Evolutionary conservation across 306 rosid genomes (phyloP).

Genomic region (Acacia crassicarpa): DNA sequence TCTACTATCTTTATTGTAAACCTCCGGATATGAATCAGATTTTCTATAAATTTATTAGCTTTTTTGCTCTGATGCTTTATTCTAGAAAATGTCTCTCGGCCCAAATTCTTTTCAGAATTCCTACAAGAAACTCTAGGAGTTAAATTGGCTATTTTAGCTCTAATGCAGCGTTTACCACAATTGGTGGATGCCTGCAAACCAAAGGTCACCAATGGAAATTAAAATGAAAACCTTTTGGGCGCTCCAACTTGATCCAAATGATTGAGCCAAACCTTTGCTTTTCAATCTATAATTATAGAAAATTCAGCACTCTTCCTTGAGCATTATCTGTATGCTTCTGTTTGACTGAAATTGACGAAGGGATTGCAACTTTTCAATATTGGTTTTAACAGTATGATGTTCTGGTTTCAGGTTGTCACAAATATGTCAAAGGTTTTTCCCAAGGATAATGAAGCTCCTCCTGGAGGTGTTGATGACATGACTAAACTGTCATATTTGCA

Average conservation of each 20-base stretch:
- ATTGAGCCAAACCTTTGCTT: conserved; percentile 10
- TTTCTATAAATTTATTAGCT: not conserved
- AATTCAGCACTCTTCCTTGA: conserved; percentile 8
- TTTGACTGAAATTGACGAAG: not conserved
- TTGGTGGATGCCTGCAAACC: not conserved
- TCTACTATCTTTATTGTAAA: not conserved
- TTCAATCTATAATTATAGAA: conserved; percentile 16
- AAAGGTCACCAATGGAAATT: not conserved
- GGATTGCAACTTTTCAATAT: conserved; percentile 1
- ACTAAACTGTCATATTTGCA: conserved; percentile 98
- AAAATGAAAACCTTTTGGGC: not conserved
- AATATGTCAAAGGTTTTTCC: conserved; percentile 91
- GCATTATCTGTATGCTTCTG: not conserved
- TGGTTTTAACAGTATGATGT: conserved; percentile 31
- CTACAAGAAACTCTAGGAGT: not conserved
- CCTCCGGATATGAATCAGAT: not conserved
- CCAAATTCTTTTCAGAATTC: conserved; percentile 4
- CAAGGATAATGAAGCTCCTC: conserved; percentile 93
- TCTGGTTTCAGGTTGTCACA: conserved; percentile 66
- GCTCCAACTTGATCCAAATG: not conserved
- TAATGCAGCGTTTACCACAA: not conserved
- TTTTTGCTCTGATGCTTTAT: conserved; percentile 20
- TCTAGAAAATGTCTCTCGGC: conserved; percentile 27
- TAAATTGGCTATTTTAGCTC: not conserved
- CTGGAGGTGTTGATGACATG: conserved; percentile 99